Percentiles rank a stretch among this genome's conserved stretches.
These are phyloP conservation scores for Liriodendron chinense DNA, from an alignment of 164 flowering plant genomes.

Conservation along the genomic window DNA sequence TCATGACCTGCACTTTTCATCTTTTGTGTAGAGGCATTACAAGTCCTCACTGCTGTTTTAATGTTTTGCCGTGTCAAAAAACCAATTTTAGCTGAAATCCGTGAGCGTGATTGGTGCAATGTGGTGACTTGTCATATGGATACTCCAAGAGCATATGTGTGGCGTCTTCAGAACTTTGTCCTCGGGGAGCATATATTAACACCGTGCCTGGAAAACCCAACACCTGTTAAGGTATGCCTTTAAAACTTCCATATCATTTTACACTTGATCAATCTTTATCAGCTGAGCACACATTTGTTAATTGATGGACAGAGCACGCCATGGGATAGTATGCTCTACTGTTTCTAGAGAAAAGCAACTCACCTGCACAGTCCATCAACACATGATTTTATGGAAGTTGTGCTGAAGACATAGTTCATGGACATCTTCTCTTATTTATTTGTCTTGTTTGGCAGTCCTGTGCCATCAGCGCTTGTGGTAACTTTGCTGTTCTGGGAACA, in stretches of 20 bases:
- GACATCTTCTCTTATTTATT: neutral
- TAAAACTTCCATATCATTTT: neutral
- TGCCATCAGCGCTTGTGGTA: constrained; percentile 91
- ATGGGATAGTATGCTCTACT: neutral
- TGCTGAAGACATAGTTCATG: neutral
- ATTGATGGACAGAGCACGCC: neutral
- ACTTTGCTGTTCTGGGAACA: constrained; percentile 89
- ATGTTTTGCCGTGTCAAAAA: neutral
- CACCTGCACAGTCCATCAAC: neutral
- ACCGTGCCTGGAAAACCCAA: constrained; percentile 62
- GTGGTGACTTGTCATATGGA: constrained; percentile 99
- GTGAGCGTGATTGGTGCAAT: constrained; percentile 99
- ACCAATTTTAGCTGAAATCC: constrained; percentile 62
- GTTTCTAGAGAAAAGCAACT: neutral
- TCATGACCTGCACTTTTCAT: neutral
- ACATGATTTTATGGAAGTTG: neutral
- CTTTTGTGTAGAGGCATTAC: neutral
- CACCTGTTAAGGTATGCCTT: constrained; percentile 69
- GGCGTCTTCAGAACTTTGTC: constrained; percentile 98
- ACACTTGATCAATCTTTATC: neutral
- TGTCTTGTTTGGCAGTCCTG: constrained; percentile 53
- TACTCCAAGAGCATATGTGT: constrained; percentile 86
- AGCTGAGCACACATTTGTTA: too few species aligned
- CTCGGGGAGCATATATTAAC: constrained; percentile 89
- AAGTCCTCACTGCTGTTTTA: neutral